Base-by-base conservation (phyloP, 2,329 filamentous ascomycete species). In the Monosporascus sp. region DNA sequence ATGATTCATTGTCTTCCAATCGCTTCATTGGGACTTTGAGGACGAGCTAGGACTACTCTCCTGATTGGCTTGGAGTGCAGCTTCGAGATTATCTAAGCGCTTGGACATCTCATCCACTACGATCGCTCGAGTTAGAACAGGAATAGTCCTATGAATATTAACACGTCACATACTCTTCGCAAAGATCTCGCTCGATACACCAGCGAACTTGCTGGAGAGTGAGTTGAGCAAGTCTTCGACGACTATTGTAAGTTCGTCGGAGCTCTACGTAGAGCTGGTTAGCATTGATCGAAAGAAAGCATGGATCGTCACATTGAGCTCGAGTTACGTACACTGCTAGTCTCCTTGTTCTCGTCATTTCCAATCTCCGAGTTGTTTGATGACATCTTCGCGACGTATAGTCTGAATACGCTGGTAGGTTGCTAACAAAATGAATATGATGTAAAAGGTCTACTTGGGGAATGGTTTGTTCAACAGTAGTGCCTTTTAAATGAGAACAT, bases 71-170 rank as follows among this genome's bases (percentile, higher is more conserved):
- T 82, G 78, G 45, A 95, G 77, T 16, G 86, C 85, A 24, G 87
- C 78, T 69, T 95, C 92, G 11, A 97, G 79, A 54, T 86, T 90
- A 67, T 97, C 92, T 22, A 97, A 74, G 26, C 92, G 84, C 56
- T 87, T 80, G 16, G 89, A 88, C 91, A 97, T 96, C 58, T 96
- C 91, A 66, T 96, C 92, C 88, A 97, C 91, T 96, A 56, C 16
- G 44, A 50, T n/a, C 43, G 6, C 14, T 26, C 3, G 8, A 49
- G 24, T 51, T 31, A 41, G 26, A 48, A 51, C 26, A 40, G 24
- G 22, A 17, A n/a, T 14, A 35, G 31, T 35, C 9, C 4, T 11
- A 14, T 35, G 31, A 35, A 35, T 35, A 35, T 35, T 35, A 35
- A 14, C 5, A 5, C 24, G 20, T 38, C 48, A 56, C 50, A 75